Evolutionary conservation across 2,329 filamentous ascomycete genomes (phyloP), one percentile per base, ranked within the genome.

Genomic region (Penicillium decumbens): DNA sequence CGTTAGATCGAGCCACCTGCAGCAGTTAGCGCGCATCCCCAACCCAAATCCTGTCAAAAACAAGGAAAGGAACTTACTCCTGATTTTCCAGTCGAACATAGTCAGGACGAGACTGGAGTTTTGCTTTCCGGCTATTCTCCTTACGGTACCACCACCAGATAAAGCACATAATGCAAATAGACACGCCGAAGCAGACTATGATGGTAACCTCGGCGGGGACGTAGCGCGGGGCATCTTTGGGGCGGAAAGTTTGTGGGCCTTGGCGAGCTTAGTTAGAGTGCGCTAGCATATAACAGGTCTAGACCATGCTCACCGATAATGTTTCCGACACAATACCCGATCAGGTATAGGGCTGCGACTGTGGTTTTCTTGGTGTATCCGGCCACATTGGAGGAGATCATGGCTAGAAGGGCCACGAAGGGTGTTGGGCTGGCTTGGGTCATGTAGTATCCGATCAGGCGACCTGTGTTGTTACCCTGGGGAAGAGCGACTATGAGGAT

Each of bases 11-110:
- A 81, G 71, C 68, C 80, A 77, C 48, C 70, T 74, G 39, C 41
- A 29, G 15, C 29, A 24, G 37, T 51, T 20, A 45, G 47, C 37
- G 24, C 30, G 29, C 30, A 24, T 29, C 13, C 29, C 28, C 20
- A 28, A 37, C 30, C 18, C 12, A 25, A 10, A 29, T 6, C 18
- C 18, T 18, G 18, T 10, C 10, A 32, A 39, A 27, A 30, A 43
- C 30, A 33, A 20, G 33, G 43, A 44, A 55, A 37, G 20, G 23
- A 41, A 37, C 65, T 63, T 64, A 86, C 73, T 86, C 84, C 65
- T 86, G 82, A 53, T 86, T 85, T 64, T 82, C 80, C 46, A 86
- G 53, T 65, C 77, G 82, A 23, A 74, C 72, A 63, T 87, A 87
- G 1, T 73, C 78, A 0, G 80, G 77, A 43, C 72, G 68, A 1